Conservation (phyloP, 2,329 filamentous ascomycete genomes). For the Eutypella sp. region DNA sequence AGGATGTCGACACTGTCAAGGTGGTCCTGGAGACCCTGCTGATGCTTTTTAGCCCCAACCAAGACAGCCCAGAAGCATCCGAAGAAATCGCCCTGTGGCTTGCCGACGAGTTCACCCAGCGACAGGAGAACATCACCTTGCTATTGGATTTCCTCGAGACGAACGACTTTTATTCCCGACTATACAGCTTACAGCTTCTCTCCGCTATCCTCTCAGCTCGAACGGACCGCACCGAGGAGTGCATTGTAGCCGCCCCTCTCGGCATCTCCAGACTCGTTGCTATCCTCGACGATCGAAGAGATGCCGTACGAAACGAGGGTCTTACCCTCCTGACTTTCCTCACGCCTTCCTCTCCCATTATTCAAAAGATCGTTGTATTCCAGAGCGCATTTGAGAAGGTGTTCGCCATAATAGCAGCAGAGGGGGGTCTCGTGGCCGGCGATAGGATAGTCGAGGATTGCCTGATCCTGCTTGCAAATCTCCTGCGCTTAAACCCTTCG, state of each 20-base stretch:
- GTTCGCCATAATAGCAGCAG: slow-evolving; percentile 74
- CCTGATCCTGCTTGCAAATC: slow-evolving; percentile 81
- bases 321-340: slow-evolving; percentile 83
- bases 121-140: slow-evolving; percentile 91
- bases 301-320: slow-evolving; percentile 83
- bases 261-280: slow-evolving; percentile 83
- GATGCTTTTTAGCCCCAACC: slow-evolving; percentile 77
- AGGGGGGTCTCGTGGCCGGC: slow-evolving; percentile 78
- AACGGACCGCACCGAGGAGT: slow-evolving; percentile 90
- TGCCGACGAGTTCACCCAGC: slow-evolving; percentile 95
- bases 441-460: slow-evolving; percentile 90
- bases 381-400: slow-evolving; percentile 88
- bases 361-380: slow-evolving; percentile 94
- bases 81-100: slow-evolving; percentile 96
- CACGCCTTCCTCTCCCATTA: slow-evolving; percentile 78
- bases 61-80: slow-evolving; percentile 79
- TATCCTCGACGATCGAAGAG: slow-evolving; percentile 76
- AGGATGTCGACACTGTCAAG: slow-evolving; percentile 95
- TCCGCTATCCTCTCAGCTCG: slow-evolving; percentile 79
- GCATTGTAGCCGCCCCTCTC: slow-evolving; percentile 80
- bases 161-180: slow-evolving; percentile 80
- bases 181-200: slow-evolving; percentile 87
- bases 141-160: slow-evolving; percentile 86
- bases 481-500: slow-evolving; percentile 78
- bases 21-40: slow-evolving; percentile 90